These are phyloP conservation scores for Citrus glauca DNA, from an alignment of 345 rosid species.

Conservation along the genomic window DNA sequence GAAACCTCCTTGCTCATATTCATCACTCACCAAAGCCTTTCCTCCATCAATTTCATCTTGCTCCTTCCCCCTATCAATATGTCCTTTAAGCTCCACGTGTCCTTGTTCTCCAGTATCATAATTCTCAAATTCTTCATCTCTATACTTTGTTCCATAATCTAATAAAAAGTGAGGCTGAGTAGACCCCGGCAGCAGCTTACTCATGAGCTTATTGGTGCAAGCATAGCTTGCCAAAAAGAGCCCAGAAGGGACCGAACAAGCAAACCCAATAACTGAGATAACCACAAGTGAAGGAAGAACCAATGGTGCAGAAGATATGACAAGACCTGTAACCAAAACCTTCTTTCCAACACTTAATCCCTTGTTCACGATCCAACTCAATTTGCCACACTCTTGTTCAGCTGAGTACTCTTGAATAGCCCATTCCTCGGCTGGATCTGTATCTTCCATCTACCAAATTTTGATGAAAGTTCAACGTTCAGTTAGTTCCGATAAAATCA, in stretches of 20 bases:
- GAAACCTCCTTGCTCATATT: neutral
- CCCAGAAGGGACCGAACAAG: conserved; percentile 59
- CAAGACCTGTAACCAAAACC: conserved; percentile 47
- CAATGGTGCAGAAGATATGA: conserved; percentile 53
- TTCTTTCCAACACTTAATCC: conserved; percentile 52
- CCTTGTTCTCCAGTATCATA: conserved; percentile 16
- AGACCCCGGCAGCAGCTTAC: conserved; percentile 50
- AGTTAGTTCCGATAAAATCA: neutral
- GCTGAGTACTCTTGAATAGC: conserved; percentile 22
- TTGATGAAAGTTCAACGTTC: neutral
- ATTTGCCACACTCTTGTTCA: conserved; percentile 23
- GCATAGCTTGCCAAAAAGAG: conserved; percentile 60
- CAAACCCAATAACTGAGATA: conserved; percentile 50
- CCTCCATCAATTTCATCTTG: conserved; percentile 15
- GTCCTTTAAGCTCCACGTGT: conserved; percentile 2
- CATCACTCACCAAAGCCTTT: neutral
- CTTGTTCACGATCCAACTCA: conserved; percentile 48
- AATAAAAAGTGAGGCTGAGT: conserved; percentile 13
- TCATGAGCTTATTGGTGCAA: conserved; percentile 70
- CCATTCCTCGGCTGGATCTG: conserved; percentile 21
- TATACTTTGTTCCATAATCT: conserved; percentile 1
- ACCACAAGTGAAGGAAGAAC: conserved; percentile 65
- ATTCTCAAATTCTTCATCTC: conserved; percentile 11
- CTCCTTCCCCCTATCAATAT: conserved; percentile 10
- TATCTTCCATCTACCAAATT: conserved; percentile 36